Evolutionary conservation across 495 filamentous ascomycete species (phyloP).

Genomic region (Aspergillus sclerotiicarbonarius): DNA sequence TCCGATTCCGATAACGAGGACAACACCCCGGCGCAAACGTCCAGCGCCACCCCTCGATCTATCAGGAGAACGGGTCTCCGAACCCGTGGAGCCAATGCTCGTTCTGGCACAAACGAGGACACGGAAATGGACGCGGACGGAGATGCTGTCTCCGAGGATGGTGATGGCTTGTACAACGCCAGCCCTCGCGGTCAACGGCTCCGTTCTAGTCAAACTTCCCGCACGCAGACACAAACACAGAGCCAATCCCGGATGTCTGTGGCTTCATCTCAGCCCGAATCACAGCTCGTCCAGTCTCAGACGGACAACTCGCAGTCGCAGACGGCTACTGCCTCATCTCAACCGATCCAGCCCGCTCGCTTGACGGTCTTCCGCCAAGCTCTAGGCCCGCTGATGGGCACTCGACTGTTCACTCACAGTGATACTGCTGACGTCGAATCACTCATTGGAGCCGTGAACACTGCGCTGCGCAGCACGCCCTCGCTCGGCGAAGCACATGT

Average conservation of each 20-base stretch:
- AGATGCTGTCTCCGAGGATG: constrained; percentile 42
- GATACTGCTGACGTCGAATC: constrained; percentile 74
- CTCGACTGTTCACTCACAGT: constrained; percentile 67
- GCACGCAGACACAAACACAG: constrained; percentile 38
- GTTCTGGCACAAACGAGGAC: constrained; percentile 42
- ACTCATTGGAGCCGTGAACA: constrained; percentile 78
- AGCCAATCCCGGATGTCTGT: constrained; percentile 61
- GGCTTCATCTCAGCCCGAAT: constrained; percentile 66
- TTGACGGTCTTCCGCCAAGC: constrained; percentile 72
- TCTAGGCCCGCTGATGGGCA: constrained; percentile 77
- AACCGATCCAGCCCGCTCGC: constrained; percentile 59
- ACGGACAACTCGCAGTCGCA: constrained; percentile 50
- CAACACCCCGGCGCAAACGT: constrained; percentile 31
- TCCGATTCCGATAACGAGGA: constrained; percentile 42
- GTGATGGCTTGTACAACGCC: constrained; percentile 56
- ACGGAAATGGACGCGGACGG: constrained; percentile 31
- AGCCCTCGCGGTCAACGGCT: constrained; percentile 53
- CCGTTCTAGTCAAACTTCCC: constrained; percentile 30
- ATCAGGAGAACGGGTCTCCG: constrained; percentile 42
- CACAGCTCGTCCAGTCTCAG: constrained; percentile 61
- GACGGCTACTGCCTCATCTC: constrained; percentile 18
- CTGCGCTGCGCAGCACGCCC: constrained; percentile 47
- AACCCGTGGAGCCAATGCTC: constrained; percentile 46
- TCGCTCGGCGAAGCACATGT: constrained; percentile 39
- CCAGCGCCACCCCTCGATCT: constrained; percentile 36